phyloP scores from a whole-genome alignment of 2,329 filamentous ascomycete species.

The Zymoseptoria passerinii region DNA sequence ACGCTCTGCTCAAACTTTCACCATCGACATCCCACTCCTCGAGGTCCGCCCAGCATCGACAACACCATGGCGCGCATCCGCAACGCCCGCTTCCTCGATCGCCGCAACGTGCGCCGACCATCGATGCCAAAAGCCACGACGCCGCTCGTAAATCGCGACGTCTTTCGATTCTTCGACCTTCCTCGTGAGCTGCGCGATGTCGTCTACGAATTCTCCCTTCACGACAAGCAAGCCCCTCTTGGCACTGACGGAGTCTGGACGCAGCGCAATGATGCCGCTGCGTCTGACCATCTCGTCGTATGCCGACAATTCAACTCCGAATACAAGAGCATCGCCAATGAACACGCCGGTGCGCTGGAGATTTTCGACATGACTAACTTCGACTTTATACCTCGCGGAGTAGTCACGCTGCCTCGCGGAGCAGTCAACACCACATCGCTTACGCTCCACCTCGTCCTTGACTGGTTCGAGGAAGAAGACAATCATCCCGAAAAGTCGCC shows the following conservation, averaged over 20 bases:
- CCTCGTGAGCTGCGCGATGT: conserved; percentile 6
- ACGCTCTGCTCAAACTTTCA: too few species aligned
- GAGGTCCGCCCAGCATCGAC: too few species aligned
- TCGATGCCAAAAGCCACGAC: too few species aligned
- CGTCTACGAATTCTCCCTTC: conserved; percentile 4
- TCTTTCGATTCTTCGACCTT: conserved; percentile 12
- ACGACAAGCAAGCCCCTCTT: not conserved
- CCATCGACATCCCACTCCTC: too few species aligned
- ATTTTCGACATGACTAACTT: not conserved
- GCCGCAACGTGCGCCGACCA: too few species aligned
- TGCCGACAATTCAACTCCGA: not conserved
- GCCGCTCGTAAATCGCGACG: not conserved
- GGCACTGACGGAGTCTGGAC: too few species aligned
- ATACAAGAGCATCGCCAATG: not conserved
- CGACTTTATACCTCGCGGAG: too few species aligned
- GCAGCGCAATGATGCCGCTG: not conserved
- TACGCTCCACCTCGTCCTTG: not conserved
- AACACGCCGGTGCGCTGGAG: not conserved
- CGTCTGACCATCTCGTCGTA: not conserved
- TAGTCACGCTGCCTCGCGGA: too few species aligned
- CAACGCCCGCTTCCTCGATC: too few species aligned
- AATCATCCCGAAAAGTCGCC: not conserved
- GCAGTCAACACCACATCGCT: not conserved
- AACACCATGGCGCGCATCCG: too few species aligned
- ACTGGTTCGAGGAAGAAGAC: not conserved